Evolutionary conservation across 2,329 filamentous ascomycete species (phyloP).

Genomic region (Boeremia exigua): DNA sequence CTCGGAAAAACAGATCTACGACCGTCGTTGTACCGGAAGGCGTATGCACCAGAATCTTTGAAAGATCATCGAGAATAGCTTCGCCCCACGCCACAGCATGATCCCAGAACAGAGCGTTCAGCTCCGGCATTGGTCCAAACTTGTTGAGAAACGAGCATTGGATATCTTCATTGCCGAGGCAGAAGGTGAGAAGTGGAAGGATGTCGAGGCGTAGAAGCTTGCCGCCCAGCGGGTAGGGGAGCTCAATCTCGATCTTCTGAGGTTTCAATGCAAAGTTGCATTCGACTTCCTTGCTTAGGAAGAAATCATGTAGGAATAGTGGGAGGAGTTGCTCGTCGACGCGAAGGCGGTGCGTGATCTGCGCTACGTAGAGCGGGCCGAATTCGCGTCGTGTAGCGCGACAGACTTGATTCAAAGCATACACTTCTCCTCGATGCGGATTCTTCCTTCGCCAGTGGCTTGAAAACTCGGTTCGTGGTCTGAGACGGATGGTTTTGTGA

Average conservation of each 20-base stretch:
- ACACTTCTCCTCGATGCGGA: constrained; percentile 4
- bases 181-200: not conserved
- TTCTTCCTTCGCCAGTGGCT: constrained; percentile 7
- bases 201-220: not conserved
- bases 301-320: constrained; percentile 1
- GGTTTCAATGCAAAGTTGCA: not conserved
- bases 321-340: not conserved
- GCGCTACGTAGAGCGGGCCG: constrained; percentile 7
- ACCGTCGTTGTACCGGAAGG: not conserved
- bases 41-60: not conserved
- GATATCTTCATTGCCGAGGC: constrained; percentile 1
- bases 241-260: constrained; percentile 9
- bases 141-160: constrained; percentile 10
- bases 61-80: constrained; percentile 2
- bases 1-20: not conserved
- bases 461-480: constrained; percentile 3
- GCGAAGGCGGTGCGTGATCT: constrained; percentile 5
- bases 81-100: constrained; percentile 6
- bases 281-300: not conserved
- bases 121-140: constrained; percentile 5
- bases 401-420: constrained; percentile 10
- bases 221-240: not conserved
- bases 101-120: not conserved
- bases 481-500: constrained; percentile 6
- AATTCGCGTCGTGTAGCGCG: constrained; percentile 5